phyloP scores from a whole-genome alignment of 352 stramenopile genomes.

The Pythium brachiatum region DNA sequence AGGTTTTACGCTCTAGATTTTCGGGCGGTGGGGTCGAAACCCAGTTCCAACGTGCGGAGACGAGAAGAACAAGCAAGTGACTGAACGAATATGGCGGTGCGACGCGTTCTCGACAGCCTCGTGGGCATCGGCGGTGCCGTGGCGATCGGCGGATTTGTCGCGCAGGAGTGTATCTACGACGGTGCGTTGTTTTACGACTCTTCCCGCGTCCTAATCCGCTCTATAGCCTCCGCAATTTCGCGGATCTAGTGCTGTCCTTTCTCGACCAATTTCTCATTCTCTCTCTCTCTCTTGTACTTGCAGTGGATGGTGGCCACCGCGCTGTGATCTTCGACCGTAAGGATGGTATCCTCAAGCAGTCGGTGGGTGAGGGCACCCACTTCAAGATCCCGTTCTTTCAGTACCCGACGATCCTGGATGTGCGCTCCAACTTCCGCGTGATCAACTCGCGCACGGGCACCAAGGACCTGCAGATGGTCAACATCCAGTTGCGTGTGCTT shows the following conservation, averaged over 20 bases:
- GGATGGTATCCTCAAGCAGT: constrained; percentile 95
- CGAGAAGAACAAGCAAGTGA: constrained; percentile 6
- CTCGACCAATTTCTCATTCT: background rate
- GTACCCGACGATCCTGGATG: constrained; percentile 98
- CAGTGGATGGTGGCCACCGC: constrained; percentile 97
- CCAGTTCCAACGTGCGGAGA: constrained; percentile 24
- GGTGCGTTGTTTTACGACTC: constrained; percentile 35
- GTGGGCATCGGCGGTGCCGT: constrained; percentile 54
- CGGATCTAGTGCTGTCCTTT: background rate
- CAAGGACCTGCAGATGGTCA: constrained; percentile 99
- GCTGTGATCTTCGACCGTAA: constrained; percentile 99
- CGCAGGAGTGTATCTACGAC: constrained; percentile 85
- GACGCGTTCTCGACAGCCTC: constrained; percentile 70
- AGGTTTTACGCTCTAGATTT: constrained; percentile 8
- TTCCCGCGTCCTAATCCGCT: background rate
- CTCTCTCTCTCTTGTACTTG: constrained; percentile 4
- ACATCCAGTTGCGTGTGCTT: constrained; percentile 98
- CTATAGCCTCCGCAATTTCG: background rate
- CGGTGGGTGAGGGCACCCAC: constrained; percentile 97
- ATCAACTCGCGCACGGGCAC: constrained; percentile 97
- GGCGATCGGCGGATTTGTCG: constrained; percentile 58
- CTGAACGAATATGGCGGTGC: constrained; percentile 49
- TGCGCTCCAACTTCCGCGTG: constrained; percentile 96
- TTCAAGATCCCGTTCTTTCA: constrained; percentile 99
- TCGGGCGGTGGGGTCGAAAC: background rate